Base-by-base conservation (phyloP, 2,329 filamentous ascomycete species). In the Ophiostoma fasciatum region DNA sequence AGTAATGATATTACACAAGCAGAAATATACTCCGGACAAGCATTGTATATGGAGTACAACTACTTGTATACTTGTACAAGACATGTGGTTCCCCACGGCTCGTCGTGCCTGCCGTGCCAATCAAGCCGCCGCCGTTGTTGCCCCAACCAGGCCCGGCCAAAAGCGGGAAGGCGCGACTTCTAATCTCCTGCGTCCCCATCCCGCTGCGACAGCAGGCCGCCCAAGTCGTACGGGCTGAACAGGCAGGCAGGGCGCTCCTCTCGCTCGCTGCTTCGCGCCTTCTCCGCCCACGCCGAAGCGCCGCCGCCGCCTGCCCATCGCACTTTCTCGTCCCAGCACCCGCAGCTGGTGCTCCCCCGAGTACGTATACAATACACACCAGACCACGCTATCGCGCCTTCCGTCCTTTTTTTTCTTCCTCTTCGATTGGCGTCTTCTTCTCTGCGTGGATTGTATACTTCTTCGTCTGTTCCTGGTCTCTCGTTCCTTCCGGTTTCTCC, bases 241-340 rank as follows among this genome's bases (percentile, higher is more conserved):
- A 18, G n/a, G n/a, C n/a, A n/a, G n/a, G n/a, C n/a, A n/a, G n/a
- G n/a, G n/a, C n/a, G n/a, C n/a, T n/a, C n/a, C n/a, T n/a, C 28
- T 31, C 29, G 18, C 20, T 20, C 30, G 12, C 21, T n/a, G n/a
- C n/a, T n/a, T n/a, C n/a, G n/a, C n/a, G n/a, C n/a, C n/a, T n/a
- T n/a, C n/a, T n/a, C 38, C 38, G 31, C 35, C 18, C 35, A 32
- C 28, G 31, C 35, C 38, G 34, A 40, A 30, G 28, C 32, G 12
- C 17, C 8, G 28, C 5, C 23, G 25, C 17, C 21, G 12, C 27
- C 27, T 8, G 7, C 10, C 28, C 14, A 17, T 12, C 15, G 18
- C 9, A 30, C 21, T 14, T 25, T 25, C 20, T 20, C 18, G 23
- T 14, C 18, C 15, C 7, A 12, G n/a, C n/a, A n/a, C n/a, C n/a